phyloP scores from a whole-genome alignment of 2,329 filamentous ascomycete species.

The Cladosporium sp. region DNA sequence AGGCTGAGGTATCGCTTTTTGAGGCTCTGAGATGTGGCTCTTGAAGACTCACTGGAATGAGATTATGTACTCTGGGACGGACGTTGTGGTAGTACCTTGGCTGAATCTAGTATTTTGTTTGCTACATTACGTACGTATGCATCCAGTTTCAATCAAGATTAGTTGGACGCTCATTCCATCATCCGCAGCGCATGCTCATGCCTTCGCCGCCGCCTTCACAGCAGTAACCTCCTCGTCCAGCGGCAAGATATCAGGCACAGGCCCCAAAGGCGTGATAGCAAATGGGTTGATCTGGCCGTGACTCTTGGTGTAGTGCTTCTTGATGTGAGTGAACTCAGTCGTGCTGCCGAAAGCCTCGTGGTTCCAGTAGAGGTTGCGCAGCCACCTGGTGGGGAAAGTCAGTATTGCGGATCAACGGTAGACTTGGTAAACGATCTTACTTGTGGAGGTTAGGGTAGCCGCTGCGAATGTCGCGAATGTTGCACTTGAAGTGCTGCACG shows the following conservation, averaged over 20 bases:
- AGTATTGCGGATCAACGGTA: not conserved
- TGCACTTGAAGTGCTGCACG: slow-evolving; percentile 71
- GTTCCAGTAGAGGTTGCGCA: slow-evolving; percentile 84
- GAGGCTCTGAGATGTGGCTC: not conserved
- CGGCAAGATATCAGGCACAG: slow-evolving; percentile 76
- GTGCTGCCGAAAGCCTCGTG: slow-evolving; percentile 74
- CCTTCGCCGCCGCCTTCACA: slow-evolving; percentile 39
- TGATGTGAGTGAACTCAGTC: slow-evolving; percentile 94
- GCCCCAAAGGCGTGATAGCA: slow-evolving; percentile 80
- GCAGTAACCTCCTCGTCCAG: slow-evolving; percentile 75
- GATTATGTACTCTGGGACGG: not conserved
- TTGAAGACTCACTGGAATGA: not conserved
- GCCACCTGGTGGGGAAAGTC: slow-evolving; percentile 58
- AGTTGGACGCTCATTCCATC: not conserved
- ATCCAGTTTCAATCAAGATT: not conserved
- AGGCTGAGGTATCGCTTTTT: not conserved
- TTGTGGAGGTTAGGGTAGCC: slow-evolving; percentile 79
- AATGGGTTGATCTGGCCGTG: slow-evolving; percentile 65
- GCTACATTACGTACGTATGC: not conserved
- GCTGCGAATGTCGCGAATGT: slow-evolving; percentile 78
- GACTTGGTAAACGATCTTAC: slow-evolving; percentile 15
- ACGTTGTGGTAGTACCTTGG: not conserved
- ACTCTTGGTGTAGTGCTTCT: slow-evolving; percentile 71
- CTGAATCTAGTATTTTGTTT: not conserved
- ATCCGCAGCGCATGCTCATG: not conserved